Evolutionary conservation across 2,329 filamentous ascomycete genomes (phyloP).

Genomic region (Apiospora koreana): DNA sequence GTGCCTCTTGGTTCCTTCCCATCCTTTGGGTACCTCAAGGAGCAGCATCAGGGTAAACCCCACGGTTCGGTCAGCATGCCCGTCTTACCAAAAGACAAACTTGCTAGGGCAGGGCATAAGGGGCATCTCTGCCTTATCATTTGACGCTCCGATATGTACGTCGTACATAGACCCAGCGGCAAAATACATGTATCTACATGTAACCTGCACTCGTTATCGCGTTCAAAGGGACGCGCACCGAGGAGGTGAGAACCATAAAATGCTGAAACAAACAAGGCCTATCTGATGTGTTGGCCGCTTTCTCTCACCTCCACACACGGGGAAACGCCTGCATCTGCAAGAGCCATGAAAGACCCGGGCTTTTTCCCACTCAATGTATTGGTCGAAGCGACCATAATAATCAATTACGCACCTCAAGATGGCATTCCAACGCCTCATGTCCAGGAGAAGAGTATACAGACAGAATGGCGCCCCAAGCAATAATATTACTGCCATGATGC

Average conservation of each 20-base stretch:
- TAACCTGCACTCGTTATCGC: neutral
- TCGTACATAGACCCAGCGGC: neutral
- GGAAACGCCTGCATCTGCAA: slow-evolving; percentile 5
- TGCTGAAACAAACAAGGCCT: slow-evolving; percentile 13
- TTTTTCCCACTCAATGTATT: neutral
- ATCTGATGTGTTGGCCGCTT: slow-evolving; percentile 8
- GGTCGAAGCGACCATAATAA: neutral
- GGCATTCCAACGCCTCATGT: neutral
- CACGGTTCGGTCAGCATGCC: slow-evolving; percentile 9
- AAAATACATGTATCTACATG: slow-evolving; percentile 6
- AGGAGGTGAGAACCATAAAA: slow-evolving; percentile 12
- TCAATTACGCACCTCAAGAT: neutral
- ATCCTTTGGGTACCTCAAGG: neutral
- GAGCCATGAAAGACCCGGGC: slow-evolving; percentile 1
- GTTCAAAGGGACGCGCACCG: slow-evolving; percentile 1
- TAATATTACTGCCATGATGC: neutral
- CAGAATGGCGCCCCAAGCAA: neutral
- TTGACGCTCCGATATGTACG: slow-evolving; percentile 2
- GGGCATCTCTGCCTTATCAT: slow-evolving; percentile 1
- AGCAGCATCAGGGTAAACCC: slow-evolving; percentile 4
- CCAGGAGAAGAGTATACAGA: neutral
- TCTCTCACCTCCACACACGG: slow-evolving; percentile 5
- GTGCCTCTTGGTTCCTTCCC: neutral
- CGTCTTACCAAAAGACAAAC: slow-evolving; percentile 2
- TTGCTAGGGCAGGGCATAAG: slow-evolving; percentile 1